Evolutionary conservation across 2,329 filamentous ascomycete genomes (phyloP), one percentile per base, ranked within the genome.

Genomic region (Xylaria sp.): DNA sequence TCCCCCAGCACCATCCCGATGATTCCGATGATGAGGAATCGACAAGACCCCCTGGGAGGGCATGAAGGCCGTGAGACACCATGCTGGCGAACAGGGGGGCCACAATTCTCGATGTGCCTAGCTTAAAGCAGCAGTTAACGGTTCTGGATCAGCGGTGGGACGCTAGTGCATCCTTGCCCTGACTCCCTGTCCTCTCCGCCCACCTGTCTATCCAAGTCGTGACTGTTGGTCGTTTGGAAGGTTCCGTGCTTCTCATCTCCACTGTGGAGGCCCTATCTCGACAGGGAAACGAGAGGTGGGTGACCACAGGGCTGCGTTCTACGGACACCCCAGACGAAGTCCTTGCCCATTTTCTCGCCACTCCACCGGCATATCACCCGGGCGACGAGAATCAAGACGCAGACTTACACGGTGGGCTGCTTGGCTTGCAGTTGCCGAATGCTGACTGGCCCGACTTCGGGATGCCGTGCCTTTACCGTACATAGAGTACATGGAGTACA

Each of bases 101-200:
- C 63, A 64, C 61, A 59, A 48, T 58, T 68, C 33, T 60, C 37
- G 43, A 55, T 55, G 53, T 60, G 64, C 62, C 63, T 68, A 67
- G 62, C 68, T 69, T 60, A 57, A 65, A 67, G 62, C 59, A 62
- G 64, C 63, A 69, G 47, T 51, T 65, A 38, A 53, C 27, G 43
- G 48, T 41, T 19, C 46, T 56, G 27, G 54, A 64, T 55, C 49
- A 58, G 52, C 27, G 44, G 54, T 54, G 59, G 55, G 55, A 59
- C 55, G 47, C 62, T 59, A 65, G 51, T 4, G 47, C 33, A 62
- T 44, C 60, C 55, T 54, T 63, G 56, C 52, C 38, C 41, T 53
- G 54, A 31, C 44, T 55, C 55, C 38, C 51, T 52, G 35, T 47
- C 23, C 48, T 37, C 27, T 35, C 33, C 48, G 27, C 58, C 46